Evolutionary conservation across 768 basidiomycete genomes (phyloP), one percentile per base, ranked within the genome.

Genomic region (Scleroderma citrinum): DNA sequence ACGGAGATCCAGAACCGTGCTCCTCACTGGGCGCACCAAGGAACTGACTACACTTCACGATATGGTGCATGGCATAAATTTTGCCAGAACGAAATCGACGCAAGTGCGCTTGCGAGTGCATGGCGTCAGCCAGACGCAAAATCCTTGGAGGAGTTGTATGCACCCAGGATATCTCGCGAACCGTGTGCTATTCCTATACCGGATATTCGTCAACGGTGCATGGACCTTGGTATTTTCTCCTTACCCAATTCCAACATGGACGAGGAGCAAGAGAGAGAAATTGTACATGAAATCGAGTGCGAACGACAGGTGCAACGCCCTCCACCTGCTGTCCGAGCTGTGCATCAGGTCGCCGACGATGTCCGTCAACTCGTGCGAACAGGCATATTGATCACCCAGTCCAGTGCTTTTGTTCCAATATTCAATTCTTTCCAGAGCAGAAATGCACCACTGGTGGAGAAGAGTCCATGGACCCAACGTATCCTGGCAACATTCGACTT

Each of bases 201-300:
- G 14, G 48, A 51, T 1, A 59, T 63, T 34, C 53, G 23, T 13
- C 38, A 34, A 12, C 56, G 36, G 30, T 64, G 62, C 10, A 19
- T 2, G 2, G 34, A 48, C 7, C 62, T 62, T 29, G 62, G 60
- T 1, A 17, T 63, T 24, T 23, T 31, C 11, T 47, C 51, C 3
- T 35, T 51, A 0, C 55, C 53, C 1, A 56, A 62, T 34, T 53
- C 50, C 24, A 55, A 47, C 31, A 57, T 74, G 57, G 70, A 70
- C 24, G 75, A 78, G 53, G 77, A 78, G 50, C 77, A 78, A 49
- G 78, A 79, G 46, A 61, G 76, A 21, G 76, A 79, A 48, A 60
- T 79, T 7, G 51, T 57, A 3, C 73, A 73, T 20, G 77, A 79
- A 55, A 60, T 67, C 4, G 75, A 77, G 53, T 58, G 55, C 6